Evolutionary conservation across 2,329 filamentous ascomycete genomes (phyloP), one percentile per base, ranked within the genome.

Genomic region (Rugonectria rugulosa): DNA sequence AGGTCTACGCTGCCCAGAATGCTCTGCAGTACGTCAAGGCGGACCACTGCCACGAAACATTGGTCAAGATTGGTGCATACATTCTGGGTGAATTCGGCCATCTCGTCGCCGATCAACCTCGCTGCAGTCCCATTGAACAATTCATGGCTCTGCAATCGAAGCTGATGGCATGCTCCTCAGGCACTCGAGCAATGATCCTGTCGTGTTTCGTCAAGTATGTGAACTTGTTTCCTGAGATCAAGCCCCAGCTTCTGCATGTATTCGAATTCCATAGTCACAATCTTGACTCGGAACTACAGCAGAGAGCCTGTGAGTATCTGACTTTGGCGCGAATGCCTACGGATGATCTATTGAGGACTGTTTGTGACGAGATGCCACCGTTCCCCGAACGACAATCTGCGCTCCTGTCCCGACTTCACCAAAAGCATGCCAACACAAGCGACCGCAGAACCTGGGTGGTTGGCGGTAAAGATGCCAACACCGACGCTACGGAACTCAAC

Each of bases 301-400:
- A 99, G 77, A 83, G 95, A 75, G 94, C 95, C 12, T 99, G 92
- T 76, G 95, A 99, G 73, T 99, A 98, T 72, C 81, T 97, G 56
- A 87, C 90, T 1, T 81, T 99, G 59, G 92, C 92, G 15, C 93
- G 85, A 27, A 82, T 96, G 72, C 90, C 92, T 1, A 92, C 91
- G 0, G 95, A 99, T 67, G 93, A 98, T 62, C 83, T 99, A 6
- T 81, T 99, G 11, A 87, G 95, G 46, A 98, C 95, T 0, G 88
- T 99, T 6, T 97, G 93, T 73, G 95, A 99, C 66, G 95, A 99
- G 73, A 99, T 99, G 96, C 95, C 95, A 3, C 93, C 95, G 0
- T 99, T 98, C 76, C 96, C 95, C 0, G 93, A 99, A 73, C 83
- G 96, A 57, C 88, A 96, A 55, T 98, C 95, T 5, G 94, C 95